Percentiles rank a stretch among this genome's conserved stretches.
Evolutionary conservation across 495 filamentous ascomycete genomes (phyloP).

Genomic region (Trichoderma parareesei): DNA sequence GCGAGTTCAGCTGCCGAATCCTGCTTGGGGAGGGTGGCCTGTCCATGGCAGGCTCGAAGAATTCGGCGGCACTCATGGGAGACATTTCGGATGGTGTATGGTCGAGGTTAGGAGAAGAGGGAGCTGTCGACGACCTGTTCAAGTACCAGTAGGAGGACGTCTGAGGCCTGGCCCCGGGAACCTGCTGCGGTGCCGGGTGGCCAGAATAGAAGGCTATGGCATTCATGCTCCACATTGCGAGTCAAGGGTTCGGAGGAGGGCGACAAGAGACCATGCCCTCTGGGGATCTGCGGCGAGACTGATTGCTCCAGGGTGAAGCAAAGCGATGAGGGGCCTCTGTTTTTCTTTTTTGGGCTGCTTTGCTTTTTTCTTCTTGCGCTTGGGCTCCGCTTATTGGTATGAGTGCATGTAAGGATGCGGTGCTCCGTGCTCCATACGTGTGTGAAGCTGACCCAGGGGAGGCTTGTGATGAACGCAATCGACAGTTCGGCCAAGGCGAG

Average conservation of each 20-base stretch:
- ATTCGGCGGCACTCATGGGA: slow-evolving; percentile 16
- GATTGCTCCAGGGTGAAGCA: slow-evolving; percentile 4
- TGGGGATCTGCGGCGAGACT: slow-evolving; percentile 9
- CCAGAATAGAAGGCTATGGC: slow-evolving; percentile 6
- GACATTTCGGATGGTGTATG: background rate
- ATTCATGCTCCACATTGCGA: slow-evolving; percentile 7
- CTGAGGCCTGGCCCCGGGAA: background rate
- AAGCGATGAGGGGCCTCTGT: background rate
- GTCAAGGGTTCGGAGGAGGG: slow-evolving; percentile 7
- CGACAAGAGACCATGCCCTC: slow-evolving; percentile 8
- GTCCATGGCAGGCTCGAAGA: slow-evolving; percentile 42
- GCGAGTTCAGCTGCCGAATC: slow-evolving; percentile 42
- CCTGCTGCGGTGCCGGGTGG: slow-evolving; percentile 1
- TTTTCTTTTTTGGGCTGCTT: background rate
- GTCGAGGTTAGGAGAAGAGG: slow-evolving; percentile 6
- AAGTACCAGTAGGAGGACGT: slow-evolving; percentile 3
- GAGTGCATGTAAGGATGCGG: slow-evolving; percentile 5
- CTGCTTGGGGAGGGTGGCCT: slow-evolving; percentile 47
- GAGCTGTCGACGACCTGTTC: slow-evolving; percentile 9
- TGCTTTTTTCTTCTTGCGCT: background rate
- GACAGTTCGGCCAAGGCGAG: slow-evolving; percentile 4
- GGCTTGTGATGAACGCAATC: background rate
- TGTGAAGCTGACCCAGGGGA: background rate
- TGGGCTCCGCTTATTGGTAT: slow-evolving; percentile 7
- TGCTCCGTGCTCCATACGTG: slow-evolving; percentile 2